Evolutionary conservation across 441 rosid species (phyloP).

Genomic region (Bocquillonia castaneifolia): DNA sequence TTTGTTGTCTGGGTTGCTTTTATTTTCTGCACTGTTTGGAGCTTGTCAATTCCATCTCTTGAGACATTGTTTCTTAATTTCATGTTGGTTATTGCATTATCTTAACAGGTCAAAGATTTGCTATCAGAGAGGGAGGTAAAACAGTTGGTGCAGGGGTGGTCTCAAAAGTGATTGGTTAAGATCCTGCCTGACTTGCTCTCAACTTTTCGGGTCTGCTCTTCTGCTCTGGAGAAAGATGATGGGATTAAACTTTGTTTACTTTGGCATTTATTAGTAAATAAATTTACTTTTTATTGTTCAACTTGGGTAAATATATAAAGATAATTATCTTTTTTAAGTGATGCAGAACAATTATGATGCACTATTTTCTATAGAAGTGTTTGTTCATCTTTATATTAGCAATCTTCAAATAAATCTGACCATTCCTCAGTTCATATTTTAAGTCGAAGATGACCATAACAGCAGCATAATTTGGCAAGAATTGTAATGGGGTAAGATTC

Average conservation of each 20-base stretch:
- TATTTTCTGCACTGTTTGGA: background rate
- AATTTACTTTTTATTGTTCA: too few relatives aligned
- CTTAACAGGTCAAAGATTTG: conserved; percentile 57
- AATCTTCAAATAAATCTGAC: background rate
- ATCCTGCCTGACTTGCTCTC: too few relatives aligned
- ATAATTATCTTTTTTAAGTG: too few relatives aligned
- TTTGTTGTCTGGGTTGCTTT: too few relatives aligned
- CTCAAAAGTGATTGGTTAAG: conserved; percentile 63
- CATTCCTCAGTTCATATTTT: background rate
- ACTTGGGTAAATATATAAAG: too few relatives aligned
- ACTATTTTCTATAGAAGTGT: too few relatives aligned
- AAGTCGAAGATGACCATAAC: background rate
- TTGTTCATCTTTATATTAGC: background rate
- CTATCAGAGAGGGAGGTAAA: conserved; percentile 96
- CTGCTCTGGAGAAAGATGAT: too few relatives aligned
- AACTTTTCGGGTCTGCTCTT: too few relatives aligned
- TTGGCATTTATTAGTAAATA: too few relatives aligned
- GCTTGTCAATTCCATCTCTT: too few relatives aligned
- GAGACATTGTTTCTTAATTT: too few relatives aligned
- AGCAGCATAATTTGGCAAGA: background rate
- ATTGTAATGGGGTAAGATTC: background rate
- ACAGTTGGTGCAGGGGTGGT: conserved; percentile 55
- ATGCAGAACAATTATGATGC: background rate
- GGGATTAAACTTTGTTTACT: too few relatives aligned
- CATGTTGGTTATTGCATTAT: background rate